phyloP scores from a whole-genome alignment of 1,284 basidiomycete genomes.

The Marasmius fiardii region DNA sequence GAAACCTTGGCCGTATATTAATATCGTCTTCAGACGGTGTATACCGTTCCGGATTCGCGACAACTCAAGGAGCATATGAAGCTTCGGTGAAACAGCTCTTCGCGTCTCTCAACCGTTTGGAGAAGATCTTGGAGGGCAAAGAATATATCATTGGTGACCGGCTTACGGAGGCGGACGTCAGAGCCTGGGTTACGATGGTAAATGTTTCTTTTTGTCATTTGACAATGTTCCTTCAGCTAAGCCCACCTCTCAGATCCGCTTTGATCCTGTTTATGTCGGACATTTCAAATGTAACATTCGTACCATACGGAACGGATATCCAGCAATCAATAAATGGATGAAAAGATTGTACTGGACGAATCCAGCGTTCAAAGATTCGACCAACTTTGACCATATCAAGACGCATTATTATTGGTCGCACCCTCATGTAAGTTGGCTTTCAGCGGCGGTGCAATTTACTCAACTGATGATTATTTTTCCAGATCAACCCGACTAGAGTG shows the following conservation, averaged over 20 bases:
- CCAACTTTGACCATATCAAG: conserved; percentile 88
- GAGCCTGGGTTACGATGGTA: conserved; percentile 90
- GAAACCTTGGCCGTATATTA: not conserved
- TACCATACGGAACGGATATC: conserved; percentile 77
- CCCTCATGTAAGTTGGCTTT: conserved; percentile 34
- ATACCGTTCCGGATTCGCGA: conserved; percentile 91
- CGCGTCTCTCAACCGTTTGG: conserved; percentile 76
- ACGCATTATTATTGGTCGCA: conserved; percentile 84
- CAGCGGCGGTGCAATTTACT: not conserved
- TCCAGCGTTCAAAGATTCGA: conserved; percentile 85
- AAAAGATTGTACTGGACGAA: conserved; percentile 91
- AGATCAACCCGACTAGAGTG: conserved; percentile 74
- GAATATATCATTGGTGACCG: conserved; percentile 80
- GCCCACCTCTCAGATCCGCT: conserved; percentile 38
- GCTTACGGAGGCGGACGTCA: conserved; percentile 90
- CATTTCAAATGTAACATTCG: conserved; percentile 96
- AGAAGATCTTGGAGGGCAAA: conserved; percentile 74
- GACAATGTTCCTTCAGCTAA: not conserved
- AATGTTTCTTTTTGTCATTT: conserved; percentile 23
- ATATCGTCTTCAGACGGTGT: conserved; percentile 60
- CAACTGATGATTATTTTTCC: conserved; percentile 7
- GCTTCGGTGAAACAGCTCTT: conserved; percentile 72
- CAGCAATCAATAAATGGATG: conserved; percentile 82
- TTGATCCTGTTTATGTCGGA: conserved; percentile 85
- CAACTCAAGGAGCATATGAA: conserved; percentile 80